These are phyloP conservation scores for Entomortierella lignicola DNA, from an alignment of 192 early-diverging fungal species.

Conservation along the genomic window DNA sequence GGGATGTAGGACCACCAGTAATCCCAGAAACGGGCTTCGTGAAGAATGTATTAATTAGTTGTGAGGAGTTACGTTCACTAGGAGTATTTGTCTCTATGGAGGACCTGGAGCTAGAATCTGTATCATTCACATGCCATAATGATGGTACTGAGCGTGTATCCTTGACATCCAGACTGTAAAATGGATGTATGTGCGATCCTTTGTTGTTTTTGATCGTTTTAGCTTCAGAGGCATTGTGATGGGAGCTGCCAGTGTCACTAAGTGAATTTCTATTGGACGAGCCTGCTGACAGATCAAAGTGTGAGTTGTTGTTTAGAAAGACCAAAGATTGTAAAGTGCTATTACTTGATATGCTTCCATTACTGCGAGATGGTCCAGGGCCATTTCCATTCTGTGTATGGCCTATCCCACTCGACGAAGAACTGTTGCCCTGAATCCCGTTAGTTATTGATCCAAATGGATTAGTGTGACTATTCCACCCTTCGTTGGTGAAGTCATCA, in stretches of 20 bases:
- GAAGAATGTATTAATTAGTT: background rate
- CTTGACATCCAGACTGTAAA: background rate
- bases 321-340: background rate
- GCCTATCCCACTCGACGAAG: background rate
- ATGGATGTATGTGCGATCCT: background rate
- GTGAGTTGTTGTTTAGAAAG: background rate
- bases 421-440: constrained; percentile 9
- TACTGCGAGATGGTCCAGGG: background rate
- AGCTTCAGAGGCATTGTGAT: background rate
- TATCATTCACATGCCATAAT: background rate
- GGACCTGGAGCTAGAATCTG: background rate
- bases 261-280: background rate
- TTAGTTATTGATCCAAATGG: background rate
- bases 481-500: constrained; percentile 13
- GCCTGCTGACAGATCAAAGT: background rate
- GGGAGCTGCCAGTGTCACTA: background rate
- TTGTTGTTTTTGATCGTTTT: background rate
- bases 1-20: background rate
- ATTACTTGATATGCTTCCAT: background rate
- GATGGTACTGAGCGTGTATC: background rate
- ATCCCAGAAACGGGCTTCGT: background rate
- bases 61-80: background rate
- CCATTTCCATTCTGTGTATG: background rate
- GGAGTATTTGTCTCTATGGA: background rate
- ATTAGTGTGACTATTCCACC: background rate